Base-by-base conservation (phyloP, 805 yeast species). In the Suhomyces pyralidae region DNA sequence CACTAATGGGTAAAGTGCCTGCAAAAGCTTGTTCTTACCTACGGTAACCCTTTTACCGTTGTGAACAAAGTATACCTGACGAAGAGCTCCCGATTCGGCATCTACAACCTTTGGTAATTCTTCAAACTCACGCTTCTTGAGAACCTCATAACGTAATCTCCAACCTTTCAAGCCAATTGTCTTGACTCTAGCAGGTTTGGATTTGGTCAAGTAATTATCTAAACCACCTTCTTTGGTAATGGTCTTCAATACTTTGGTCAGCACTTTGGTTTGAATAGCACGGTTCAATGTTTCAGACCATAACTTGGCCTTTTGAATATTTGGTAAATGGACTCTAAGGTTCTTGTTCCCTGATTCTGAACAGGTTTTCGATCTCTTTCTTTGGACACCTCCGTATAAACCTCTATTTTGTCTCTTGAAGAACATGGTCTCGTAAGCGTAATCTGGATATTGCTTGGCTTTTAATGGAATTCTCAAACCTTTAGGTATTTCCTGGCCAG, bases 221-320 rank as follows among this genome's bases (percentile, higher is more conserved):
- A 94, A 77, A 5, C 99, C 99, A 56, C 99, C 99, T 68, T 93
- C 98, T 61, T 84, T 89, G 53, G 89, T 86, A 54, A 94, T 86
- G 0, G 97, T 91, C 62, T 85, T 83, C 64, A 94, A 78, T 5
- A 91, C 97, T 54, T 85, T 81, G 5, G 97, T 81, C 7, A 91
- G 85, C 34, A 91, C 83, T 54, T 79, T 83, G 51, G 90, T 68
- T 47, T 75, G 74, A 45, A 91, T 68, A 40, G 74, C 69, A 58
- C 76, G 77, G 53, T 83, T 73, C 61, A 94, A 77, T 0, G 88
- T 73, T 60, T 89, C 96, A 57, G 97, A 89, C 94, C 96, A 93
- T 45, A 94, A 73, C 30, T 79, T 80, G 64, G 90, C 83, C 56
- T 75, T 80, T 46, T 87, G 84, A 45, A 91, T 84, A 70, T 94